Percentiles rank a stretch among this genome's conserved stretches.
phyloP scores from a whole-genome alignment of 2,329 filamentous ascomycete species.

The Microthyrium microscopicum region DNA sequence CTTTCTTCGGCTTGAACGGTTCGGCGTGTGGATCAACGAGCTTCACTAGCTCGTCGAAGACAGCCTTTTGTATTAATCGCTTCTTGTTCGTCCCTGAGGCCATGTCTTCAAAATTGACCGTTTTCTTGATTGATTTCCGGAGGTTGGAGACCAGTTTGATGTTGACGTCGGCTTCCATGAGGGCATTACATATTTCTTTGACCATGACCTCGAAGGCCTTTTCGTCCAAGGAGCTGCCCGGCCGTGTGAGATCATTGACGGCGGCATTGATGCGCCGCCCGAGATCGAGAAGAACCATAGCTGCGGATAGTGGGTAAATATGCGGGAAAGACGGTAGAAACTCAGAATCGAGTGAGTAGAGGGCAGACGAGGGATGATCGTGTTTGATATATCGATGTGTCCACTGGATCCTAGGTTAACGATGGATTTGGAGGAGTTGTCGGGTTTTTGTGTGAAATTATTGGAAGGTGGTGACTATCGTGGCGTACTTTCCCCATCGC shows the following conservation, averaged over 20 bases:
- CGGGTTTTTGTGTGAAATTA: too few relatives aligned
- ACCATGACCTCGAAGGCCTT: conserved; percentile 98
- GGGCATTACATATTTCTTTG: conserved; percentile 91
- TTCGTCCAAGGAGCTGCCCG: conserved; percentile 87
- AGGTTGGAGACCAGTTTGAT: conserved; percentile 81
- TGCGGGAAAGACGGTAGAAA: neutral
- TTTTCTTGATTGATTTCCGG: conserved; percentile 77
- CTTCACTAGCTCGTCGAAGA: conserved; percentile 91
- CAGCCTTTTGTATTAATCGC: conserved; percentile 87
- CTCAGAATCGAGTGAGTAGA: too few relatives aligned
- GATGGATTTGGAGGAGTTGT: too few relatives aligned
- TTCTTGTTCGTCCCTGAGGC: conserved; percentile 94
- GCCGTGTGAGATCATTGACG: conserved; percentile 80
- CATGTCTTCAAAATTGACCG: conserved; percentile 90
- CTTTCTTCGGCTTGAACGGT: conserved; percentile 93
- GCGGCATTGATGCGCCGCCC: conserved; percentile 97
- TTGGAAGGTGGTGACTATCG: too few relatives aligned
- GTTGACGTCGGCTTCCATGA: conserved; percentile 94
- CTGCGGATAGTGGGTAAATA: conserved; percentile 10
- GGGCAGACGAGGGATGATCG: too few relatives aligned
- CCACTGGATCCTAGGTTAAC: too few relatives aligned
- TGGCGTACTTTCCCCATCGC: too few relatives aligned
- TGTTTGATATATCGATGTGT: too few relatives aligned
- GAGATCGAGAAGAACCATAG: conserved; percentile 97
- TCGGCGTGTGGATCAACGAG: conserved; percentile 92